Evolutionary conservation across 352 stramenopile genomes (phyloP).

Genomic region (Phytophthora citricola): DNA sequence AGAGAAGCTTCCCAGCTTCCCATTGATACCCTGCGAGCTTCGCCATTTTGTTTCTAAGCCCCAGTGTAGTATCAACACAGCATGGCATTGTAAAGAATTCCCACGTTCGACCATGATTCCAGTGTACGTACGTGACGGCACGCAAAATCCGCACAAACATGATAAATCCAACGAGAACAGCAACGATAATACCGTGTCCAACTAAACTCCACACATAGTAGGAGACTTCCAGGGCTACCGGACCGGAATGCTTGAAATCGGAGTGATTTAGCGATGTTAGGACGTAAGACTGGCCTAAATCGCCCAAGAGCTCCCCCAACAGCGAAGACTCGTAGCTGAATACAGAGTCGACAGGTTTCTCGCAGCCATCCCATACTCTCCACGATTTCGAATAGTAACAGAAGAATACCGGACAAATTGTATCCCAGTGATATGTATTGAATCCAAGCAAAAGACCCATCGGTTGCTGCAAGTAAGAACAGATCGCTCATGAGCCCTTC

Average conservation of each 20-base stretch:
- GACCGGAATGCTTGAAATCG: not conserved
- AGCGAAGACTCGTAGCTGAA: slow-evolving; percentile 14
- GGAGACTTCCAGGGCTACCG: not conserved
- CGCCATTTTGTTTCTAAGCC: slow-evolving; percentile 15
- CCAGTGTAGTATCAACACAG: slow-evolving; percentile 19
- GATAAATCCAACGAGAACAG: slow-evolving; percentile 10
- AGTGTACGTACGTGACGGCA: slow-evolving; percentile 11
- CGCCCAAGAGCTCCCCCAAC: not conserved
- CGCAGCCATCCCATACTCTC: not conserved
- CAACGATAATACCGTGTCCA: slow-evolving; percentile 9
- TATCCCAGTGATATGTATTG: slow-evolving; percentile 13
- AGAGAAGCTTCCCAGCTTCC: slow-evolving; percentile 10
- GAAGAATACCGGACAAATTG: slow-evolving; percentile 10
- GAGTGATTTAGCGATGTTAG: slow-evolving; percentile 17
- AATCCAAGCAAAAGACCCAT: slow-evolving; percentile 14
- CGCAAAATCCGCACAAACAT: slow-evolving; percentile 6
- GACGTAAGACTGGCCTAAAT: slow-evolving; percentile 4
- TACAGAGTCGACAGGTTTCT: slow-evolving; percentile 4
- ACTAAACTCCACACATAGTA: slow-evolving; percentile 21
- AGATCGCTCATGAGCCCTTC: slow-evolving; percentile 19
- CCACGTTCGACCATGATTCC: slow-evolving; percentile 11
- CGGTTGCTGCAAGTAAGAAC: slow-evolving; percentile 9
- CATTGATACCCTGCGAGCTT: slow-evolving; percentile 18
- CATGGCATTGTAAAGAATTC: slow-evolving; percentile 10
- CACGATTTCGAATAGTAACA: slow-evolving; percentile 9